Conservation (phyloP, 2,329 filamentous ascomycete genomes). For the Neurospora sp. region DNA sequence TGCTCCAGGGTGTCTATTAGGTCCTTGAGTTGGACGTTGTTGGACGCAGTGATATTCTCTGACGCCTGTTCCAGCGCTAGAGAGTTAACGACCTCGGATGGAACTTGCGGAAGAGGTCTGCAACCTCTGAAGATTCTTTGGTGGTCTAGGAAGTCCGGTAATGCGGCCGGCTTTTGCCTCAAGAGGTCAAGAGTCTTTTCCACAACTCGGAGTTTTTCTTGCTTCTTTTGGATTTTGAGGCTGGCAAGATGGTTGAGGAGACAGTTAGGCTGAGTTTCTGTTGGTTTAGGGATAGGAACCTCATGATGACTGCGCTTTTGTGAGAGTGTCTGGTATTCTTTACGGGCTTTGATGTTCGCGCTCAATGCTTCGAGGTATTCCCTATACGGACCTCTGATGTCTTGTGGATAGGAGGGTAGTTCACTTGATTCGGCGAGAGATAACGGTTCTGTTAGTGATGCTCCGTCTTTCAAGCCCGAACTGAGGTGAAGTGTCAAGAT, state of each 20-base stretch:
- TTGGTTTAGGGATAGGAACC: neutral
- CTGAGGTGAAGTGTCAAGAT: slow-evolving; percentile 44
- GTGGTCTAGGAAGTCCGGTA: slow-evolving; percentile 38
- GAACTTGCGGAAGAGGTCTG: slow-evolving; percentile 37
- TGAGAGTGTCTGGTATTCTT: slow-evolving; percentile 33
- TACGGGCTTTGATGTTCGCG: slow-evolving; percentile 40
- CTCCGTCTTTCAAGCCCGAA: slow-evolving; percentile 31
- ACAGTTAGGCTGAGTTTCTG: slow-evolving; percentile 6
- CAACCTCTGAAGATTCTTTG: slow-evolving; percentile 36
- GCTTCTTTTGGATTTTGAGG: slow-evolving; percentile 42
- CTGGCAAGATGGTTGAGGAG: slow-evolving; percentile 43
- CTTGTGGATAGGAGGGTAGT: slow-evolving; percentile 21
- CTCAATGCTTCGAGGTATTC: slow-evolving; percentile 46
- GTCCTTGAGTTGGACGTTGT: slow-evolving; percentile 32
- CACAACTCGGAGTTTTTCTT: slow-evolving; percentile 38
- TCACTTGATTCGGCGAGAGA: slow-evolving; percentile 33
- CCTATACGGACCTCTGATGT: slow-evolving; percentile 36
- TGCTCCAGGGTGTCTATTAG: slow-evolving; percentile 46
- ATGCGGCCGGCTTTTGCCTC: slow-evolving; percentile 40
- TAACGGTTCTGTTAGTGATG: slow-evolving; percentile 33
- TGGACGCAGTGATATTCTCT: slow-evolving; percentile 17
- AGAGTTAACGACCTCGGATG: slow-evolving; percentile 39
- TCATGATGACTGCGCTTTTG: neutral
- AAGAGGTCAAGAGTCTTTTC: slow-evolving; percentile 42
- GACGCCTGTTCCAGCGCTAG: slow-evolving; percentile 29